Evolutionary conservation across 257 asterid species (phyloP), one percentile per base, ranked within the genome.

Genomic region (Nicotiana paniculata): DNA sequence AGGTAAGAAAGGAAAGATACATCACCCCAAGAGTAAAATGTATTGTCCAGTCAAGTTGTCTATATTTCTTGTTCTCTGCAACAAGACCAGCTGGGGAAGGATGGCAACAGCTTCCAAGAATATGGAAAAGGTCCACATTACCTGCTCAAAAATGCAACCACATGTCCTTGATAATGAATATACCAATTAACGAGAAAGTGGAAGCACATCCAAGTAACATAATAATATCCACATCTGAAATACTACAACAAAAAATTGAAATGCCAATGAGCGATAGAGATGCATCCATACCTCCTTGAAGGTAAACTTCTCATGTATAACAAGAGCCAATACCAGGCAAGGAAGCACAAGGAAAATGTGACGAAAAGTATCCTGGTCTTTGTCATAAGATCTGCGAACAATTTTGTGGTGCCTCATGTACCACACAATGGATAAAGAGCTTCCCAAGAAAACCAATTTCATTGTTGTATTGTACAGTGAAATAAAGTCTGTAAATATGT

Each of bases 11-110:
- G 78, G 78, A 46, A 72, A 46, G 53, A 66, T 16, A 6, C 69
- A 37, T 89, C 87, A 93, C 98, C 98, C 98, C 17, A 93, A 89
- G 84, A 93, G 94, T 58, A 92, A 77, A 82, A 93, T 94, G 54
- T 93, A 93, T 92, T 93, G 98, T 51, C 98, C 98, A 11, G 98
- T 93, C 90, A 93, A 88, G 84, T 93, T 93, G 91, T 93, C 98
- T 33, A 93, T 93, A 82, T 93, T 93, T 85, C 96, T 90, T 70
- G 98, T 93, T 81, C 97, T 91, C 88, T 93, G 98, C 89, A 93
- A 85, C 87, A 93, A 86, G 70, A 93, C 96, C 67, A 93, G 90
- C 92, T 92, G 98, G 82, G 98, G 97, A 88, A 93, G 90, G 84
- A 93, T 93, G 83, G 98, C 98, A 67, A 93, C 94, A 80, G 97